These are phyloP conservation scores for Blakeslea trispora DNA, from an alignment of 371 early-diverging fungal genomes.

Conservation along the genomic window DNA sequence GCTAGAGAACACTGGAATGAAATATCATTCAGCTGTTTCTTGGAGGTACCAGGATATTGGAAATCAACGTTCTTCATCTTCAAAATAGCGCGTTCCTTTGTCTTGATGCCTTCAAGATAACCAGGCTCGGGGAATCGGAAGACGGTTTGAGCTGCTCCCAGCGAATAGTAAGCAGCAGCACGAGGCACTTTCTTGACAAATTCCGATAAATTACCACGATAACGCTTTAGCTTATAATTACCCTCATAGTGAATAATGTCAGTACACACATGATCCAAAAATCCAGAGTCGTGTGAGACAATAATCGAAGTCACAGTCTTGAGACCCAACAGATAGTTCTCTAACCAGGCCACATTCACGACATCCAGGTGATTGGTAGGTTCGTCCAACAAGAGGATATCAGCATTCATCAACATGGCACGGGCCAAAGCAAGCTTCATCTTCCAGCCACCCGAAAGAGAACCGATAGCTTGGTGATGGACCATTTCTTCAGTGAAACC, in stretches of 20 bases:
- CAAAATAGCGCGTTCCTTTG: conserved; percentile 70
- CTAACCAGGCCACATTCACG: conserved; percentile 79
- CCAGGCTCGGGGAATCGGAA: conserved; percentile 75
- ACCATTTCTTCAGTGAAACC: conserved; percentile 74
- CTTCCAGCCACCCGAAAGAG: conserved; percentile 90
- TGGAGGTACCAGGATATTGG: conserved; percentile 67
- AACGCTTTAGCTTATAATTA: conserved; percentile 73
- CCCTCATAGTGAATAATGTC: conserved; percentile 80
- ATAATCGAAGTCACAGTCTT: conserved; percentile 77
- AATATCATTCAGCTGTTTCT: conserved; percentile 56
- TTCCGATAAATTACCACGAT: conserved; percentile 81
- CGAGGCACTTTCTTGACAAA: conserved; percentile 80
- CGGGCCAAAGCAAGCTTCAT: conserved; percentile 86
- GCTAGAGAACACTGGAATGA: conserved; percentile 64
- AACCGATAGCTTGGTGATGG: conserved; percentile 61
- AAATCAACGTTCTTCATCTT: conserved; percentile 65
- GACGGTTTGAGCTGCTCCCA: conserved; percentile 55
- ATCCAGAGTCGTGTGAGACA: conserved; percentile 88
- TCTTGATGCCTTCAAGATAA: conserved; percentile 72
- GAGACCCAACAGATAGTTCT: conserved; percentile 72
- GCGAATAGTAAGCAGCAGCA: conserved; percentile 74
- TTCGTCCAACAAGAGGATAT: conserved; percentile 87
- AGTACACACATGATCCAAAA: conserved; percentile 83
- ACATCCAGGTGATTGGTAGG: conserved; percentile 93
- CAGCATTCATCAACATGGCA: conserved; percentile 82